Evolutionary conservation across 768 basidiomycete species (phyloP), one percentile per base, ranked within the genome.

Genomic region (Phaffia tasmanica): DNA sequence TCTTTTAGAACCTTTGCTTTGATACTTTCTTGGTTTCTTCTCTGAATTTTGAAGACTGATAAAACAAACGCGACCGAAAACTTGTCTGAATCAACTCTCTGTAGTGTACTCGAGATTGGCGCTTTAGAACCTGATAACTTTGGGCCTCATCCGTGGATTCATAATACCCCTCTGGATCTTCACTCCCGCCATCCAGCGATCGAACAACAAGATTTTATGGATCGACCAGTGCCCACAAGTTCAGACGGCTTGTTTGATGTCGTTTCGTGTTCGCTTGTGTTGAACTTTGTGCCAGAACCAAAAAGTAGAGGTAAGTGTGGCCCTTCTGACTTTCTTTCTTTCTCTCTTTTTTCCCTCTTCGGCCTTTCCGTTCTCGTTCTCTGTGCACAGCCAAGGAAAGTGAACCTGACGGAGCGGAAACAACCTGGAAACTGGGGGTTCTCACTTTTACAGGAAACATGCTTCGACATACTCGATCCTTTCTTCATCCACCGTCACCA

Each of bases 41-140:
- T 42, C 35, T 5, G 11, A 4, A 11, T 42, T 11, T 42, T 42
- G 6, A 42, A 42, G 6, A 11, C 35, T 42, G 35, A 42, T 42
- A 4, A 5, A 11, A 4, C 35, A 42, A 42, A 42, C 11, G 4
- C 11, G 35, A 11, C 4, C 11, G 11, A 5, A 42, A 42, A 5
- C 35, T 5, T 42, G 35, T 42, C 11, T 42, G 35, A 42, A 4
- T 42, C 11, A 4, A 42, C n/a, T 29, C 11, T n/a, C 32, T 35
- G 29, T 32, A 93, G 90, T 62, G 77, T 94, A 62, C 81, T 95
- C 5, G 91, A 95, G 77, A 86, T 93, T 1, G 91, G 92, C 0
- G 91, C 92, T 16, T 79, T 95, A 55, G 84, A 82, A 69, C 88
- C 86, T 14, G 86, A 89, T 71, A 95, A 93, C 75, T 92, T 87